Base-by-base conservation (phyloP, 768 basidiomycete species). In the Lentinula sp. region DNA sequence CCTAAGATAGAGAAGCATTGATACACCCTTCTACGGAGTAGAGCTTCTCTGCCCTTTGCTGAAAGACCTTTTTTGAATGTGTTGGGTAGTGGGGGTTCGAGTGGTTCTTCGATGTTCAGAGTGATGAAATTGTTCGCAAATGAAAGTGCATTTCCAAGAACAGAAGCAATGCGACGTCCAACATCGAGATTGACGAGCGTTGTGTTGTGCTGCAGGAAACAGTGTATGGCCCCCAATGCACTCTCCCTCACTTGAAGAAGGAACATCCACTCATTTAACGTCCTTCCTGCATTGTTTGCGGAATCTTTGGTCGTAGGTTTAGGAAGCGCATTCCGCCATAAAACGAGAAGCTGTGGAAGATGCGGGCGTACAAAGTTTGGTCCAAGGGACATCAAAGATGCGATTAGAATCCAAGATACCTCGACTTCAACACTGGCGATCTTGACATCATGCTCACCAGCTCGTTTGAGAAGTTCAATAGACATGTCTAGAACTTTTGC, bases 261-360 rank as follows among this genome's bases (percentile, higher is more conserved):
- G 75, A 98, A 99, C 40, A 83, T 80, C 94, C 95, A 98, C 66
- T 98, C 97, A 0, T 82, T 76, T 21, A 83, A 76, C 31, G 86
- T 84, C 34, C 95, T 78, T 16, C 85, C 85, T 4, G 80, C 79
- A 15, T 78, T 81, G 13, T 75, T 75, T 0, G 78, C 73, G 0
- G 85, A 77, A 67, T 98, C 96, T 71, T 97, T 97, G 67, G 82
- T 89, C 0, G 93, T 95, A 0, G 93, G 89, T 72, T 98, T 99
- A 1, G 97, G 95, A 0, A 99, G 79, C 1, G 96, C 95, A 66
- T 99, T 99, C 35, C 97, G 81, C 97, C 97, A 99, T 3, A 99
- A 83, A 0, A 98, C 93, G 43, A 98, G 82, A 16, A 98, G 79
- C 66, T 98, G 96, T 0, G 95, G 91, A 1, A 98, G 82, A 70